Base-by-base conservation (phyloP, 345 rosid species). In the Bruguiera gymnorhiza region DNA sequence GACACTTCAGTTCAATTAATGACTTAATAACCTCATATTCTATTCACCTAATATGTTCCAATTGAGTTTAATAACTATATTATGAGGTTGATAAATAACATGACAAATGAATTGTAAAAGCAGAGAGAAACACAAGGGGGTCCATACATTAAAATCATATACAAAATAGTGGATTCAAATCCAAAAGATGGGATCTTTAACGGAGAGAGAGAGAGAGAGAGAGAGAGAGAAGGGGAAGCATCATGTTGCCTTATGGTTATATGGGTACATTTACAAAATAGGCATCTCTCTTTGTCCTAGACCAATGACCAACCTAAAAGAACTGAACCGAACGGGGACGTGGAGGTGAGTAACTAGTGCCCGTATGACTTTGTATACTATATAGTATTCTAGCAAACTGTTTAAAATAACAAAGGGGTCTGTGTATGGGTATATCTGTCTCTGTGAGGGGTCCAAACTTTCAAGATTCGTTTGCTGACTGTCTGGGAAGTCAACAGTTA, bases 381-480 rank as follows among this genome's bases (percentile, higher is more conserved):
- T 29, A 3, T 20, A 29, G 23, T 6, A 31, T 27, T 8, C 6
- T 7, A 52, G 20, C 18, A 27, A 18, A 43, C 50, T 11, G 50
- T 13, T 43, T 39, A 13, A 13, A 43, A 18, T 6, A 48, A 26
- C 36, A 48, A 51, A 15, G 21, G 23, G 8, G 31, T 23, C 29
- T 19, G 27, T 46, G 13, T 34, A 39, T 63, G 68, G 71, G 79
- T 70, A 79, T 75, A 64, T 79, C 68, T 79, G 82, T 69, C 79
- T 64, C 73, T 62, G 78, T 8, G 59, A 67, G 31, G 69, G 46
- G 75, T 62, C 57, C 60, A 72, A 79, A 43, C 73, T 71, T 73
- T 76, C 29, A 0, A 54, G 50, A 56, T 20, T 54, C 59, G 78
- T 83, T 79, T 83, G 56, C 65, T 83, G 80, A 72, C 86, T 77